A percentile compares a stretch with the other conserved stretches of the same genome.
These are phyloP conservation scores for Cercospora brassicicola DNA, from an alignment of 2,329 filamentous ascomycete genomes.

Conservation along the genomic window DNA sequence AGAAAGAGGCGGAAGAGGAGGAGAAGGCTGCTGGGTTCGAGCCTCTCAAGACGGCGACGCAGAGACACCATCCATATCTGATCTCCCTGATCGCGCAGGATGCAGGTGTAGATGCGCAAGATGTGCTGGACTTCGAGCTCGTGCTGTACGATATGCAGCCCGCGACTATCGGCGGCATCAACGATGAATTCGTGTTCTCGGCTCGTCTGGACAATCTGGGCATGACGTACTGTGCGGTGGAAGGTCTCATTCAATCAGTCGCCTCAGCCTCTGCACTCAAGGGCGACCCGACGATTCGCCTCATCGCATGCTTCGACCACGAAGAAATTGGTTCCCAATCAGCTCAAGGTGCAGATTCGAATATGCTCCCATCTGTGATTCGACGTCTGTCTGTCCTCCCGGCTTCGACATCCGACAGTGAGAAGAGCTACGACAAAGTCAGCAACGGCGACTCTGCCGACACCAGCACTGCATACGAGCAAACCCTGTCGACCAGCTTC, in stretches of 20 bases:
- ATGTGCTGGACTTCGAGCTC: slow-evolving; percentile 90
- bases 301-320: slow-evolving; percentile 96
- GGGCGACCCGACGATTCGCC: slow-evolving; percentile 75
- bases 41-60: slow-evolving; percentile 72
- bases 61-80: slow-evolving; percentile 86
- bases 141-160: slow-evolving; percentile 97
- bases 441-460: slow-evolving; percentile 55
- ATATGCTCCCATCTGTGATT: slow-evolving; percentile 82
- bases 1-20: slow-evolving; percentile 45
- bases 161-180: slow-evolving; percentile 81
- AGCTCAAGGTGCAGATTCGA: slow-evolving; percentile 90
- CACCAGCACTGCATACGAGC: slow-evolving; percentile 81
- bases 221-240: slow-evolving; percentile 91
- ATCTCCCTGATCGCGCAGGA: slow-evolving; percentile 82
- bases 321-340: slow-evolving; percentile 94
- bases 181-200: slow-evolving; percentile 94
- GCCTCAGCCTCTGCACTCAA: slow-evolving; percentile 64
- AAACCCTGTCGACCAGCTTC: slow-evolving; percentile 87
- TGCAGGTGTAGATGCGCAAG: slow-evolving; percentile 66
- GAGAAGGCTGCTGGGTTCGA: slow-evolving; percentile 56
- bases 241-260: slow-evolving; percentile 80
- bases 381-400: slow-evolving; percentile 81
- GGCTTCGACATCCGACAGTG: slow-evolving; percentile 56
- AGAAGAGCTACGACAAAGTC: slow-evolving; percentile 65
- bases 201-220: slow-evolving; percentile 93